These are phyloP conservation scores for Lachancea sp. DNA, from an alignment of 805 yeast genomes.

Conservation along the genomic window DNA sequence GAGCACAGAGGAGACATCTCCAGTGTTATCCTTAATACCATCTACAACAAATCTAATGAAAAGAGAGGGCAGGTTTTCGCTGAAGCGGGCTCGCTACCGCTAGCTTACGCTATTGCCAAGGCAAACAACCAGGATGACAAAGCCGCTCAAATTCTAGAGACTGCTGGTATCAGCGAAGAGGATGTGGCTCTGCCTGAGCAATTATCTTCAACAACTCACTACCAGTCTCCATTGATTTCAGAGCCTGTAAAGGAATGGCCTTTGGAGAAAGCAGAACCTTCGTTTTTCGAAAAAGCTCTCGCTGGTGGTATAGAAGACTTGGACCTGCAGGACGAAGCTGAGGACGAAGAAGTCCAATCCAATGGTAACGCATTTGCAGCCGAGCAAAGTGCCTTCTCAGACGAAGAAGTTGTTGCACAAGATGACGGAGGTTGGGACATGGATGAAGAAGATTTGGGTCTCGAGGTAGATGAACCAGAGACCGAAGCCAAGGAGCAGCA, in stretches of 20 bases:
- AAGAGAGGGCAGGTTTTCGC: slow-evolving; percentile 69
- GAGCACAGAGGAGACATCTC: slow-evolving; percentile 78
- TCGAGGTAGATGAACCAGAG: slow-evolving; percentile 53
- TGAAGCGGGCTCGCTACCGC: slow-evolving; percentile 73
- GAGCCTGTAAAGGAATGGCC: slow-evolving; percentile 67
- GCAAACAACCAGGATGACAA: slow-evolving; percentile 72
- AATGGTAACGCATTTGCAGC: slow-evolving; percentile 25
- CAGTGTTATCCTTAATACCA: slow-evolving; percentile 74
- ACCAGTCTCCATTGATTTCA: slow-evolving; percentile 45
- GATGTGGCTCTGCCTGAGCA: slow-evolving; percentile 60
- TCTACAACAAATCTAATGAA: slow-evolving; percentile 68
- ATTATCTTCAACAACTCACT: slow-evolving; percentile 35
- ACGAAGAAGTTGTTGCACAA: slow-evolving; percentile 40
- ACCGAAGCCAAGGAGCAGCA: slow-evolving; percentile 32
- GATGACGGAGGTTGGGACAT: slow-evolving; percentile 76
- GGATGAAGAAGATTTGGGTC: slow-evolving; percentile 73
- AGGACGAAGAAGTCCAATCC: slow-evolving; percentile 16
- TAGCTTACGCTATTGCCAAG: slow-evolving; percentile 91
- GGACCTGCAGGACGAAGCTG: slow-evolving; percentile 28
- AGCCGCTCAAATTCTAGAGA: slow-evolving; percentile 64
- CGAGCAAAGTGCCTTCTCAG: slow-evolving; percentile 38
- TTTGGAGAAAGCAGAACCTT: slow-evolving; percentile 58
- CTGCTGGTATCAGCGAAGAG: slow-evolving; percentile 57
- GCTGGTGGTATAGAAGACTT: slow-evolving; percentile 66
- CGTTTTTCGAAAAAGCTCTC: slow-evolving; percentile 81